Conservation (phyloP, 345 rosid genomes). For the Bruguiera parviflora region DNA sequence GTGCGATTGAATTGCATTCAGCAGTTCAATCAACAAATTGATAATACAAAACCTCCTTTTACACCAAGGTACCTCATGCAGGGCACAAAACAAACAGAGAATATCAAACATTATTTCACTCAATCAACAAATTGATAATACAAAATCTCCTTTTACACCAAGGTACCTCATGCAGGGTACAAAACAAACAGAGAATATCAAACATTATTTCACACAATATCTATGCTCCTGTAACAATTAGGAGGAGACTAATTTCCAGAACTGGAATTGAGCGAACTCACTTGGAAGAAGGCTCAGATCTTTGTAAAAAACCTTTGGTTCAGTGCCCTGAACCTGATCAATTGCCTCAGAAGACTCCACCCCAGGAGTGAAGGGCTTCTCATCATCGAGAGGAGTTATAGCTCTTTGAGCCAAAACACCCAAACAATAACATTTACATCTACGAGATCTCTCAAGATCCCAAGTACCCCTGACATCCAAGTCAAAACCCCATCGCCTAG, state of each 20-base stretch:
- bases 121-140: constrained; percentile 1
- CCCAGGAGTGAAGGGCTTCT: constrained; percentile 39
- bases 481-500: constrained; percentile 33
- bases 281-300: constrained; percentile 86
- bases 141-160: background rate
- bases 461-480: constrained; percentile 26
- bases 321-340: constrained; percentile 31
- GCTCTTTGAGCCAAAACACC: constrained; percentile 43
- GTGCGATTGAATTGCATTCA: background rate
- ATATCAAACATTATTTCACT: background rate
- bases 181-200: background rate
- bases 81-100: background rate
- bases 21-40: constrained; percentile 4
- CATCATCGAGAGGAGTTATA: constrained; percentile 58
- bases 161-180: background rate
- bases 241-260: background rate
- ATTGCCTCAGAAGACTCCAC: constrained; percentile 43
- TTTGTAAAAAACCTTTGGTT: constrained; percentile 46
- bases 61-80: background rate
- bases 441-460: constrained; percentile 20
- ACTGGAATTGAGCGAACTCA: constrained; percentile 37
- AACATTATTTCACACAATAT: constrained; percentile 6
- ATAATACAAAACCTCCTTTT: background rate
- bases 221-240: background rate
- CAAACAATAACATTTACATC: constrained; percentile 46